Conservation (phyloP, 2,329 filamentous ascomycete species). For the Fusarium tupiense region DNA sequence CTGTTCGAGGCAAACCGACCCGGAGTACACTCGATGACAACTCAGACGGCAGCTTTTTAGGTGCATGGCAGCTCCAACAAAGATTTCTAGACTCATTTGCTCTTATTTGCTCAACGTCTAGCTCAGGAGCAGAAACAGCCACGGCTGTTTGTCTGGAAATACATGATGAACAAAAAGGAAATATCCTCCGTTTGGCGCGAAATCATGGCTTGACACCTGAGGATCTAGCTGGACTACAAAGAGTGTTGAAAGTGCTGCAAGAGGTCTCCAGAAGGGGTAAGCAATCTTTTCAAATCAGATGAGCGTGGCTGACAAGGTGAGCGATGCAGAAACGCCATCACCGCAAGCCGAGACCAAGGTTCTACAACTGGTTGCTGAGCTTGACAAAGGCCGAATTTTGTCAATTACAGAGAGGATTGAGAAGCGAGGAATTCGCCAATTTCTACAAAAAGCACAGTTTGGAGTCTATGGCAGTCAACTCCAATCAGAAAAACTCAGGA, state of each 20-base stretch:
- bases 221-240: background rate
- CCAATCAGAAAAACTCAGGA: background rate
- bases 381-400: background rate
- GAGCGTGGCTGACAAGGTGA: background rate
- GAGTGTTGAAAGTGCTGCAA: constrained; percentile 1
- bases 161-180: background rate
- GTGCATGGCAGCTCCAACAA: constrained; percentile 28
- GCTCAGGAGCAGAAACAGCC: constrained; percentile 36
- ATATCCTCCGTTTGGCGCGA: constrained; percentile 35
- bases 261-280: background rate
- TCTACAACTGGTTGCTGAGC: background rate
- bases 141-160: constrained; percentile 47
- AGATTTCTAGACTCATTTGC: constrained; percentile 50
- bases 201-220: constrained; percentile 34
- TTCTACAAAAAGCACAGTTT: background rate
- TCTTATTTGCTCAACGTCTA: constrained; percentile 43
- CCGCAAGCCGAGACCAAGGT: constrained; percentile 13
- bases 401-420: background rate
- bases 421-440: background rate
- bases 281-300: background rate
- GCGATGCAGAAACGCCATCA: background rate
- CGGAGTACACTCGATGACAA: background rate
- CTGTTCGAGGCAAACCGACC: constrained; percentile 10
- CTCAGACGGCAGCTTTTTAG: background rate
- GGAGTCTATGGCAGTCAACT: too few species aligned